phyloP scores from a whole-genome alignment of 768 basidiomycete species.

The Termitomyces sp. region DNA sequence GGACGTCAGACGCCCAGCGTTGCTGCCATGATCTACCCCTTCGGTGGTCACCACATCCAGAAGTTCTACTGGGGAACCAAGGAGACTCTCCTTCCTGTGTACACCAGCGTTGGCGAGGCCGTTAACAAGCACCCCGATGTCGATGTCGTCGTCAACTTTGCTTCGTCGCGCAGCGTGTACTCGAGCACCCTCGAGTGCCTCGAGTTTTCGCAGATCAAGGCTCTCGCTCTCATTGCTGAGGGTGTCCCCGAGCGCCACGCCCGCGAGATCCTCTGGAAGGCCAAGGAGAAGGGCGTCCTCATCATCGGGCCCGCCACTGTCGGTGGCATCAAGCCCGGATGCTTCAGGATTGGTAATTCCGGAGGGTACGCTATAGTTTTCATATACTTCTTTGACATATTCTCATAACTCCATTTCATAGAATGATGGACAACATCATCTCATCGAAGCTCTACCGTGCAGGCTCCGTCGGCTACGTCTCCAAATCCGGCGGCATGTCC shows the following conservation, averaged over 20 bases:
- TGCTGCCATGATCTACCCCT: slow-evolving; percentile 99
- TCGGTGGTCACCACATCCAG: slow-evolving; percentile 99
- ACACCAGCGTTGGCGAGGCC: slow-evolving; percentile 88
- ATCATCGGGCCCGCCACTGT: slow-evolving; percentile 96
- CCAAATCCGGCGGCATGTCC: slow-evolving; percentile 99
- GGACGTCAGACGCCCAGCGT: slow-evolving; percentile 87
- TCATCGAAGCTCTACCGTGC: slow-evolving; percentile 97
- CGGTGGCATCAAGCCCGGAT: slow-evolving; percentile 99
- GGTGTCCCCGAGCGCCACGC: slow-evolving; percentile 99
- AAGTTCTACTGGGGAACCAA: slow-evolving; percentile 99
- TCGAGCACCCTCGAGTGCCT: slow-evolving; percentile 91
- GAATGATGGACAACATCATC: slow-evolving; percentile 99
- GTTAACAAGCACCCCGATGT: slow-evolving; percentile 93
- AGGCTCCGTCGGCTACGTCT: slow-evolving; percentile 97
- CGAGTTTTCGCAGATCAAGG: slow-evolving; percentile 46
- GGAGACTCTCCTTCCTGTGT: slow-evolving; percentile 97
- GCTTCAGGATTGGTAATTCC: slow-evolving; percentile 99
- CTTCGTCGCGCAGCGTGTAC: slow-evolving; percentile 90
- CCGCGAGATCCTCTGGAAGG: slow-evolving; percentile 89
- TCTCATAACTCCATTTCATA: slow-evolving; percentile 17
- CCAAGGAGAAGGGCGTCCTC: slow-evolving; percentile 78
- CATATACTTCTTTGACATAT: background rate
- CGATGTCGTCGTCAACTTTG: slow-evolving; percentile 98
- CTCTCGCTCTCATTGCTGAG: slow-evolving; percentile 93
- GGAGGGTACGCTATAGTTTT: slow-evolving; percentile 62